Evolutionary conservation across 192 early-diverging fungal species (phyloP), one percentile per base, ranked within the genome.

Genomic region (Gamsiella multidivaricata): DNA sequence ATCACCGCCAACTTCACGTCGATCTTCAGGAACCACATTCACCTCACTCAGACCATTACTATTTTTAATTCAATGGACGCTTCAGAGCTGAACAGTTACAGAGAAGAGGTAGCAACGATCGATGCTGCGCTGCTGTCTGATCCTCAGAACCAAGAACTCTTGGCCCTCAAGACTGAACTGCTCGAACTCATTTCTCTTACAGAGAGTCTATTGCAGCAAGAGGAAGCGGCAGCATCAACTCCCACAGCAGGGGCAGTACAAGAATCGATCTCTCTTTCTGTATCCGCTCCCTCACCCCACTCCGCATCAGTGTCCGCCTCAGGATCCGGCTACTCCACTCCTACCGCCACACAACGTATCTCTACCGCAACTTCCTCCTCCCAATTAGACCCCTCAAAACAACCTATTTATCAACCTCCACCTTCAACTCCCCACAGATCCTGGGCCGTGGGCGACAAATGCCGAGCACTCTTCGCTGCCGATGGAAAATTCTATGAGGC

Each of bases 401-500:
- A 70, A 22, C 71, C 80, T 11, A 75, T 65, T 34, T 66, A 70
- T 26, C 68, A 55, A 33, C 73, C 52, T 11, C 58, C 49, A 20
- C 56, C 52, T 23, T 61, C 34, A 42, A 37, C 58, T 22, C 65
- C 61, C 12, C 64, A 80, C 33, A n/a, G n/a, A n/a, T n/a, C n/a
- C n/a, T 89, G 83, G 65, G 51, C 84, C 25, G 83, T 85, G 11
- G 91, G 89, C 12, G 84, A 89, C 31, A 82, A 80, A 23, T 88
- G 90, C 29, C 71, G 88, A 45, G 92, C 92, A 26, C 85, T 90
- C 54, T 93, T 85, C 55, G 69, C 83, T 8, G 82, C 63, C 7
- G 91, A 94, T 68, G 90, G 90, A 3, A 86, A 92, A 46, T 90
- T 86, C 53, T 93, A 91, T 55, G 84, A 83, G 63, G 87, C 85